phyloP scores from a whole-genome alignment of 306 rosid species.

The Citrullus mucosospermus region DNA sequence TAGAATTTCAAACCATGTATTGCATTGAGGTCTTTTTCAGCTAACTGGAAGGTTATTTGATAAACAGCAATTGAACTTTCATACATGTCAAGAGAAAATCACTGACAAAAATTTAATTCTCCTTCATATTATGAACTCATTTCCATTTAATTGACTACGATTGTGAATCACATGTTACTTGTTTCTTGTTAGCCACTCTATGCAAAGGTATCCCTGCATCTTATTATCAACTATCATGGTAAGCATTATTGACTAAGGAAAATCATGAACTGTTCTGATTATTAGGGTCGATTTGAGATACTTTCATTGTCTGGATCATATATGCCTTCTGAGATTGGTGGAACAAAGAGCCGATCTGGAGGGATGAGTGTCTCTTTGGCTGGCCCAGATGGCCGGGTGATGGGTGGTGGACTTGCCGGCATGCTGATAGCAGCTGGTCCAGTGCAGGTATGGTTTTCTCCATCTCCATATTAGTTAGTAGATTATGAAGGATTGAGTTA shows the following conservation, averaged over 20 bases:
- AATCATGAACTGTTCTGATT: not conserved
- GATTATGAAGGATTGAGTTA: not conserved
- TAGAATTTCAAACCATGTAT: not conserved
- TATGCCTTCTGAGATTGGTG: not conserved
- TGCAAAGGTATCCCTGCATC: not conserved
- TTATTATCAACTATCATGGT: not conserved
- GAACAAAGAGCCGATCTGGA: not conserved
- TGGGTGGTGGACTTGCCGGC: conserved; percentile 13
- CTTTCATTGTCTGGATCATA: conserved; percentile 7
- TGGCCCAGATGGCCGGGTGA: conserved; percentile 10
- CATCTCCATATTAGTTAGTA: not conserved
- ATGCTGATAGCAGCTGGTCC: conserved; percentile 10
- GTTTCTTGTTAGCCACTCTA: not conserved
- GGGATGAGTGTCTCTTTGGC: conserved; percentile 15
- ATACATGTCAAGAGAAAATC: not conserved
- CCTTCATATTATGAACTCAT: not conserved
- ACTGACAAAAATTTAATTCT: not conserved
- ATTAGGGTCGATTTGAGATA: conserved; percentile 14
- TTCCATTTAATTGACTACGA: not conserved
- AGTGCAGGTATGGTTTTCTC: conserved; percentile 11
- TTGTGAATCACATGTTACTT: not conserved
- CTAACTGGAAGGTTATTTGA: not conserved
- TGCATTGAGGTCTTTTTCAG: not conserved
- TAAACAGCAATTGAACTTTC: not conserved
- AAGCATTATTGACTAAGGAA: not conserved